Base-by-base conservation (phyloP, 2,329 filamentous ascomycete species). In the Nannizziopsis arthrosporioides region DNA sequence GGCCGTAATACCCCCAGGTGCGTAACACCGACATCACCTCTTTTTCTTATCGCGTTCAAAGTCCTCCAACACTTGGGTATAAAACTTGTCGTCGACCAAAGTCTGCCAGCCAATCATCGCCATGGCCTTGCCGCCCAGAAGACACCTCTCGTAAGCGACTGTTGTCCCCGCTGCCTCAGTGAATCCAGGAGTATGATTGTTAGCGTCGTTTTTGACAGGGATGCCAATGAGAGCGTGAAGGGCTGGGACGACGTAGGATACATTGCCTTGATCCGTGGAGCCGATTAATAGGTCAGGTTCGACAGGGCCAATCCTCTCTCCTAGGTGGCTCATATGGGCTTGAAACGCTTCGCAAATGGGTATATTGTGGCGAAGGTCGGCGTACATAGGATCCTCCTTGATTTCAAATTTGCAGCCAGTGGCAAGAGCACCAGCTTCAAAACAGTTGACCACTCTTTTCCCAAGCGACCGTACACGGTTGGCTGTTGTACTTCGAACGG, bases 151-250 rank as follows among this genome's bases (percentile, higher is more conserved):
- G 37, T 48, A 35, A 10, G 45, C 49, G 14, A 42, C 15, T 11
- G 40, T n/a, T 12, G 44, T 48, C 12, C 40, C 49, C n/a, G 49
- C 44, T 19, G 49, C 49, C 11, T 30, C 44, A 11, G 40, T 37
- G 32, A 51, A 51, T 14, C 39, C 40, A 37, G 32, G 44, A 9
- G 35, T 48, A 19, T 51, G 49, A 14, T 38, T 38, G 31, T 48
- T 44, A 14, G 41, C 40, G 9, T 19, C 63, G 32, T 63, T 61
- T 1, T 61, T 55, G 2, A 65, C 60, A 1, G 67, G 62, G 31
- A 74, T 68, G 4, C 58, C 59, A 49, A 73, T 73, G 1, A 61
- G 63, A 6, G 67, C 68, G 54, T 73, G 70, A 48, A 73, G 70
- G 35, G 61, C 62, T 3, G 70, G 71, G 9, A 70, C 58, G 2